phyloP scores from a whole-genome alignment of 345 rosid species.

The Durio zibethinus region DNA sequence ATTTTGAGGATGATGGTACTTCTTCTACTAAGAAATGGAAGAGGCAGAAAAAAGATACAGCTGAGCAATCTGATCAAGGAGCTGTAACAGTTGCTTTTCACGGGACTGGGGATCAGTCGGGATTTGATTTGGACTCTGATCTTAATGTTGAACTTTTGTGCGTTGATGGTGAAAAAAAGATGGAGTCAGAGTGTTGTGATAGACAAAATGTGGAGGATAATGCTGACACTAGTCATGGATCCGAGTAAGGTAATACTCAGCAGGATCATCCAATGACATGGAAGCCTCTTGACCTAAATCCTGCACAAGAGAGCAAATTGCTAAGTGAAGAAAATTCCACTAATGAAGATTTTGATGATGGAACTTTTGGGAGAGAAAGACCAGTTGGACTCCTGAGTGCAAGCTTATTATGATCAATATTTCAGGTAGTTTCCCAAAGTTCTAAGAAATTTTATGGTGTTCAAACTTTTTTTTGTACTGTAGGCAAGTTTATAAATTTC shows the following conservation, averaged over 20 bases:
- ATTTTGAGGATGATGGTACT: constrained; percentile 99
- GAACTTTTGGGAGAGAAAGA: constrained; percentile 49
- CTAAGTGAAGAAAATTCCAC: constrained; percentile 83
- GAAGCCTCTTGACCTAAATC: constrained; percentile 52
- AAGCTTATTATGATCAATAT: constrained; percentile 38
- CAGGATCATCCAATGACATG: constrained; percentile 55
- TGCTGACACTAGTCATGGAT: constrained; percentile 38
- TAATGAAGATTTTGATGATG: constrained; percentile 84
- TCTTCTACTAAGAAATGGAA: constrained; percentile 99
- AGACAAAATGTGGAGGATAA: constrained; percentile 53
- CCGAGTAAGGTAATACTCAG: constrained; percentile 33
- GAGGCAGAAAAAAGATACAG: constrained; percentile 86
- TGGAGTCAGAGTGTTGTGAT: constrained; percentile 36
- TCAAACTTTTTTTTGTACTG: neutral
- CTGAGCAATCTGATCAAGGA: constrained; percentile 79
- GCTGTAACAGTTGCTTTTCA: constrained; percentile 61
- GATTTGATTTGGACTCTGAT: constrained; percentile 64
- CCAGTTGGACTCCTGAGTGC: constrained; percentile 46
- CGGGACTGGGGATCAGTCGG: constrained; percentile 58
- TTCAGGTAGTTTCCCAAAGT: constrained; percentile 45
- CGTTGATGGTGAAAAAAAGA: constrained; percentile 42
- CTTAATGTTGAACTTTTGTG: constrained; percentile 55
- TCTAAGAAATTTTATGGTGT: neutral
- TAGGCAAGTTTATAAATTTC: neutral
- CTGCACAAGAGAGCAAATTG: constrained; percentile 52